Conservation (phyloP, 805 yeast species). For the Candida ortonii region DNA sequence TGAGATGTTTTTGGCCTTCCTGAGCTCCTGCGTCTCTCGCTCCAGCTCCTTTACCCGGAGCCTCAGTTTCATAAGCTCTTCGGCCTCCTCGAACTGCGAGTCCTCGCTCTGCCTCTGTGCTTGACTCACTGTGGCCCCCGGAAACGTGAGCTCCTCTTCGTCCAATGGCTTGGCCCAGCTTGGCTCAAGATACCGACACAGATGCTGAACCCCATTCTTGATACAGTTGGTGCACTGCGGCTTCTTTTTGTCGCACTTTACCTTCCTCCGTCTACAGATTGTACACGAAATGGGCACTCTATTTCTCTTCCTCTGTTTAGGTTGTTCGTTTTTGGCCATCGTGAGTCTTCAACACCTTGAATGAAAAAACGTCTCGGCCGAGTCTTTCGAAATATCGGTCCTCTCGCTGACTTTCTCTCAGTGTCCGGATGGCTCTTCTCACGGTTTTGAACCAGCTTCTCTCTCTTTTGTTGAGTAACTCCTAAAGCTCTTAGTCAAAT, state of each 20-base stretch:
- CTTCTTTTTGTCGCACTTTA: conserved; percentile 42
- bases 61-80: conserved; percentile 25
- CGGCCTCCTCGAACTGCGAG: conserved; percentile 14
- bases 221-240: conserved; percentile 58
- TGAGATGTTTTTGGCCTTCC: conserved; percentile 4
- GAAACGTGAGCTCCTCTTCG: conserved; percentile 30
- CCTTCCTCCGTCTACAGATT: conserved; percentile 38
- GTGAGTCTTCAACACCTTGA: no score
- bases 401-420: no score
- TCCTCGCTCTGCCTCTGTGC: conserved; percentile 2
- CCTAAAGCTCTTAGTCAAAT: no score
- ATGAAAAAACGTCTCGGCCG: no score
- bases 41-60: conserved; percentile 30
- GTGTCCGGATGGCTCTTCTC: no score
- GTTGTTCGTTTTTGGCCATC: conserved; percentile 13
- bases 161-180: conserved; percentile 52
- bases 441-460: no score
- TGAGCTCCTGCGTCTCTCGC: conserved; percentile 24
- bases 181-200: conserved; percentile 57
- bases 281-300: conserved; percentile 40
- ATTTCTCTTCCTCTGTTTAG: conserved; percentile 34
- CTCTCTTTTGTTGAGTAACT: no score
- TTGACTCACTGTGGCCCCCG: conserved; percentile 18
- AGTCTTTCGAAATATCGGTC: no score
- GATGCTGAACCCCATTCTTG: conserved; percentile 55